Evolutionary conservation across 2,329 filamentous ascomycete genomes (phyloP), one percentile per base, ranked within the genome.

Genomic region (Scopulariopsis brevicaulis): DNA sequence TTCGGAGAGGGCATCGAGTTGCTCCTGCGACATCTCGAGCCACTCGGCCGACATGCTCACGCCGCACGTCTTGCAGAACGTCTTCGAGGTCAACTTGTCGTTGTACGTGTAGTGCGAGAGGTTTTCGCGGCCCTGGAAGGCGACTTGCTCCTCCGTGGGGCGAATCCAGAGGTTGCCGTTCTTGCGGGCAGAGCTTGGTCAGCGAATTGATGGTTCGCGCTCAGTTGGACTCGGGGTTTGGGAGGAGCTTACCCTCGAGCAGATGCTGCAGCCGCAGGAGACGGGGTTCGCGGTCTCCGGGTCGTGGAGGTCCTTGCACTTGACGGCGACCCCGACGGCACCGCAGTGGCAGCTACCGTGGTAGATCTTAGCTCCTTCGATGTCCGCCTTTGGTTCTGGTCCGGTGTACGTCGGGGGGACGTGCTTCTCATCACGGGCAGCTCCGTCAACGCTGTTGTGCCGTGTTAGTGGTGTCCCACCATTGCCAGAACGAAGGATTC

Each of bases 311-410:
- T 75, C 71, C 61, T 73, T 72, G 59, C 69, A 68, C 55, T 68
- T 71, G 40, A 79, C 48, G 1, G 76, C 74, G 1, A 78, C 58
- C 18, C 67, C 73, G 25, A 81, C 69, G 22, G 72, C 73, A 32
- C 78, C 78, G 64, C 79, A 82, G 66, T 81, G 78, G 64, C 79
- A 82, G 64, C 75, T 74, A 10, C 78, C 79, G 15, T 73, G 73
- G 63, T 79, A 78, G 11, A 73, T 56, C 63, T 69, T 70, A 46
- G 69, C 70, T 40, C 69, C 68, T 22, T 73, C 71, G 48, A 74
- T 61, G 4, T 67, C 66, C 14, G 60, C 66, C 3, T 66, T 63
- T 2, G 77, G 78, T 40, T 74, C 66, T 2, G 68, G 63, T 6
- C 77, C 78, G 1, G 69, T 70, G 62, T 72, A 77, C 1, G 12